Evolutionary conservation across 177 flowering plant species (phyloP).

Genomic region (Vitis hybrid): DNA sequence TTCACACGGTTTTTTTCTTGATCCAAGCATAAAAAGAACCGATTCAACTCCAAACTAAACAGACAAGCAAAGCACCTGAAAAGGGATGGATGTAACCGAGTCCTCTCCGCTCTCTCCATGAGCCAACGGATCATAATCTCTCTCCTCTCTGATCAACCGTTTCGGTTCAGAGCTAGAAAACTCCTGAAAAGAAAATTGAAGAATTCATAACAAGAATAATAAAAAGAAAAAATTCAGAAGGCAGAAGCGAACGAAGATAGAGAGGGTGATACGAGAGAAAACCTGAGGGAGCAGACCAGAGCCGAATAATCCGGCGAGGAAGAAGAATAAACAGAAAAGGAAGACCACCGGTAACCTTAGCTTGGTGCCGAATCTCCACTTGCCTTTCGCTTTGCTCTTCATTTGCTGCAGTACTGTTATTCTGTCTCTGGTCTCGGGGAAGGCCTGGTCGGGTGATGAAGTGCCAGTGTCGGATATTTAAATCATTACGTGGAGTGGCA

Average conservation of each 20-base stretch:
- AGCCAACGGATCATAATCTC: conserved; percentile 28
- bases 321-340: conserved; percentile 49
- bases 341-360: conserved; percentile 54
- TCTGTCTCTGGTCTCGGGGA: not conserved
- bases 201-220: no score
- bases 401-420: conserved; percentile 9
- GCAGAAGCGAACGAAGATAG: not conserved
- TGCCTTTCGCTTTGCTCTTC: conserved; percentile 25
- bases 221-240: not conserved
- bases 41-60: not conserved
- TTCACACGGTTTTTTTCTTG: no score
- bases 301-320: conserved; percentile 70
- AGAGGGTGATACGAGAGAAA: not conserved
- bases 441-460: not conserved
- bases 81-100: conserved; percentile 51
- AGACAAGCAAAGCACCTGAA: conserved; percentile 50
- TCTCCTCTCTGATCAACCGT: conserved; percentile 16
- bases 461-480: not conserved
- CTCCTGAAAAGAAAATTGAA: conserved; percentile 24
- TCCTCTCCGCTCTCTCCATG: conserved; percentile 71
- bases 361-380: conserved; percentile 26
- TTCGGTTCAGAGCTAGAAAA: conserved; percentile 17
- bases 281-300: conserved; percentile 62
- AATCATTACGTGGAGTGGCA: not conserved
- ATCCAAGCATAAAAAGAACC: no score